Percentiles rank a stretch among this genome's conserved stretches.
phyloP scores from a whole-genome alignment of 2,329 filamentous ascomycete species.

The Colletotrichum lentis region DNA sequence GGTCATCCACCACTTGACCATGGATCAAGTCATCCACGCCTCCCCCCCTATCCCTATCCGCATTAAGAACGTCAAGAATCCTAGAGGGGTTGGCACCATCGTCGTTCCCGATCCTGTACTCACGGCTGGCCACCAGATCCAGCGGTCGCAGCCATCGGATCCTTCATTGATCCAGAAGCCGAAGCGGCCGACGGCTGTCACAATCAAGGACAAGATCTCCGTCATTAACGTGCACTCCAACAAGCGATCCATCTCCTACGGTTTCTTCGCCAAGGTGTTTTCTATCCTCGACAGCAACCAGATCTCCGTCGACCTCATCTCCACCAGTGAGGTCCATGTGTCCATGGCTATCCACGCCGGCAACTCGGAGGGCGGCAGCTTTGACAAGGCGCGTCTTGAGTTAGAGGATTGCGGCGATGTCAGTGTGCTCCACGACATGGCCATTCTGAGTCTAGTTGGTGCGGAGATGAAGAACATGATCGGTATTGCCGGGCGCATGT shows the following conservation, averaged over 20 bases:
- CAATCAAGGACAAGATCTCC: conserved; percentile 95
- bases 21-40: conserved; percentile 95
- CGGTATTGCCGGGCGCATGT: conserved; percentile 93
- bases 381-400: conserved; percentile 74
- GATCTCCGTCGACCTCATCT: conserved; percentile 94
- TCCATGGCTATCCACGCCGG: conserved; percentile 95
- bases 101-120: conserved; percentile 77
- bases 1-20: conserved; percentile 98
- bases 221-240: conserved; percentile 99
- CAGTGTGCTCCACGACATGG: conserved; percentile 90
- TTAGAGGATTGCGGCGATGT: conserved; percentile 86
- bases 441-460: conserved; percentile 92
- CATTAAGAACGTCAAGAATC: conserved; percentile 93
- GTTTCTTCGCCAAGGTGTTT: conserved; percentile 95
- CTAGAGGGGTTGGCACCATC: conserved; percentile 78
- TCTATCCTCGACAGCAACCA: conserved; percentile 85
- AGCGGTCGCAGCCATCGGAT: conserved; percentile 56
- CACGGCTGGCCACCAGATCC: conserved; percentile 66
- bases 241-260: conserved; percentile 93
- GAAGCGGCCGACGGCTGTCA: conserved; percentile 86
- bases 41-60: conserved; percentile 80
- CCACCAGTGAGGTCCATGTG: conserved; percentile 94
- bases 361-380: conserved; percentile 67
- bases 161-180: conserved; percentile 62
- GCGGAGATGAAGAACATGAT: conserved; percentile 98